Evolutionary conservation across 2,329 filamentous ascomycete genomes (phyloP).

Genomic region (Torrubiella hemipterigena): DNA sequence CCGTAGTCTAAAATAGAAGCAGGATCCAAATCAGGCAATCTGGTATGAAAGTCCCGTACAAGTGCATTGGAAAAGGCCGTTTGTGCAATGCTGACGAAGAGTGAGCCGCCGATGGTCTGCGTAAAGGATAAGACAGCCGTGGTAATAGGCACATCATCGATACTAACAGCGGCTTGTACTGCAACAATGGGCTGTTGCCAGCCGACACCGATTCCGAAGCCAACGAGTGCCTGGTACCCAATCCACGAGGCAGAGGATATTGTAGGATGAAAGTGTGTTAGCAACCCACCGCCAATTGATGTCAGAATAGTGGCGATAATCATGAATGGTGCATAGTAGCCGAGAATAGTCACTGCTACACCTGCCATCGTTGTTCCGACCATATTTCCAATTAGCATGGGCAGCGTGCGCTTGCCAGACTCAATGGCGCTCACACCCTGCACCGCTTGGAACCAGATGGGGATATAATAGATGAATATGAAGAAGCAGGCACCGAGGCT

Average conservation of each 20-base stretch:
- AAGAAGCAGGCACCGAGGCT: constrained; percentile 18
- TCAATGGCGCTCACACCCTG: constrained; percentile 20
- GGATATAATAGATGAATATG: constrained; percentile 16
- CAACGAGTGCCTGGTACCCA: constrained; percentile 29
- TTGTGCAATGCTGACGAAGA: constrained; percentile 30
- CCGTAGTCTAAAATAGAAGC: not conserved
- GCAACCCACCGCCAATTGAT: constrained; percentile 21
- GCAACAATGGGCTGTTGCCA: constrained; percentile 30
- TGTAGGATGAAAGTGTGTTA: constrained; percentile 23
- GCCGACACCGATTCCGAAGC: constrained; percentile 27
- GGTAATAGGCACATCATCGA: constrained; percentile 28
- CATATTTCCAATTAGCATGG: constrained; percentile 7
- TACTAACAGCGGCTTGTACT: constrained; percentile 26
- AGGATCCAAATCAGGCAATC: not conserved
- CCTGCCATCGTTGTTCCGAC: constrained; percentile 11
- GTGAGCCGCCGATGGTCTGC: constrained; percentile 31
- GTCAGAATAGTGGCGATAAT: constrained; percentile 17
- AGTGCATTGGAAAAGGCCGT: constrained; percentile 30
- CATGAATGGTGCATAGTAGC: constrained; percentile 28
- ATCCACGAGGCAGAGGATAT: constrained; percentile 26
- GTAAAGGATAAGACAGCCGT: constrained; percentile 30
- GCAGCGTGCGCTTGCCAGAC: constrained; percentile 11
- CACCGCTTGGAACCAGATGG: constrained; percentile 28
- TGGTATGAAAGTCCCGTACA: not conserved
- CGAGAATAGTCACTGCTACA: constrained; percentile 17